Evolutionary conservation across 352 stramenopile genomes (phyloP).

Genomic region (Phytophthora hibernalis): DNA sequence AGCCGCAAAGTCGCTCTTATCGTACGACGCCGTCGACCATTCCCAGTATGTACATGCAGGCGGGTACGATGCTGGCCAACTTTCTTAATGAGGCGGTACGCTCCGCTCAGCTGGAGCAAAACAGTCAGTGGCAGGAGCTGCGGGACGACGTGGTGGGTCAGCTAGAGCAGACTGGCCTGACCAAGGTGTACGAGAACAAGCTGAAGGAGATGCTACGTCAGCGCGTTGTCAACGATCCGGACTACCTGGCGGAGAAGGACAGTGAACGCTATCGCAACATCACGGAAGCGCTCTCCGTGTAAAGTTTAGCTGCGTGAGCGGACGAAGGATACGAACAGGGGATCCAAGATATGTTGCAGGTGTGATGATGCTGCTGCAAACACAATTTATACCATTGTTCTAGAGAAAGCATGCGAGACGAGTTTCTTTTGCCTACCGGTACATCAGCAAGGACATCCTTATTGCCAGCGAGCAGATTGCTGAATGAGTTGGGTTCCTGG

Average conservation of each 20-base stretch:
- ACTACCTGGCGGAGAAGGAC: slow-evolving; percentile 57
- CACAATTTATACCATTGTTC: too few relatives aligned
- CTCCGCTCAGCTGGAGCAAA: slow-evolving; percentile 63
- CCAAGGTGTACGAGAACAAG: slow-evolving; percentile 56
- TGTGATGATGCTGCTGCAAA: too few relatives aligned
- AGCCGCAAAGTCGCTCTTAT: slow-evolving; percentile 73
- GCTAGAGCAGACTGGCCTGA: slow-evolving; percentile 55
- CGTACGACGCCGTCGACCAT: slow-evolving; percentile 48
- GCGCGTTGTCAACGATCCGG: slow-evolving; percentile 56
- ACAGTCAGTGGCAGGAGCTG: slow-evolving; percentile 58
- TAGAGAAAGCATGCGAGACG: too few relatives aligned
- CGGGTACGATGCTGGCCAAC: slow-evolving; percentile 64
- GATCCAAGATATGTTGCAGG: slow-evolving; percentile 5
- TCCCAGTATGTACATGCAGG: slow-evolving; percentile 72
- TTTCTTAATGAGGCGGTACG: slow-evolving; percentile 75
- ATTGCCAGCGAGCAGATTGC: too few relatives aligned
- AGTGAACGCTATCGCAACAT: slow-evolving; percentile 69
- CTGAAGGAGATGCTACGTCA: slow-evolving; percentile 69
- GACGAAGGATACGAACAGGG: background rate
- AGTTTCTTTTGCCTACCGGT: too few relatives aligned
- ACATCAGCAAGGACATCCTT: too few relatives aligned
- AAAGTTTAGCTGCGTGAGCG: slow-evolving; percentile 6
- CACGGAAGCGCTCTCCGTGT: slow-evolving; percentile 50
- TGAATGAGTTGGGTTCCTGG: too few relatives aligned
- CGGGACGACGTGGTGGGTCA: slow-evolving; percentile 62